Base-by-base conservation (phyloP, 208 protist species). In the Crithidia thermophila region DNA sequence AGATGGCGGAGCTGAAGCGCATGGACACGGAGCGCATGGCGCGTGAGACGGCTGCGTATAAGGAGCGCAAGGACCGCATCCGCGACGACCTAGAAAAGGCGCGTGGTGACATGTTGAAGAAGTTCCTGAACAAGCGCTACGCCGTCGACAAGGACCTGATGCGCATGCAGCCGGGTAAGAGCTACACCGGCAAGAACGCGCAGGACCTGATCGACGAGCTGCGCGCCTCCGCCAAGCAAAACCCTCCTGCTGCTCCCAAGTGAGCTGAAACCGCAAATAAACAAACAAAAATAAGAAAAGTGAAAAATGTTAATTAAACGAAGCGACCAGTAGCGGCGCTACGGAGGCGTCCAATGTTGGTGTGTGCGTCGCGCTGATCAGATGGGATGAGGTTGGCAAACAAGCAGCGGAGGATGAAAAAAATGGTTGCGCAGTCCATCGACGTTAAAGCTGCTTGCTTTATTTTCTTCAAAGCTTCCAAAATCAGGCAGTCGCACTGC, bases 21-120 rank as follows among this genome's bases (percentile, higher is more conserved):
- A 94, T 96, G 88, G 91, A 96, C 75, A 96, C 91, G 30, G 88
- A 96, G 73, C 81, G 84, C 52, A 96, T 96, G 91, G 88, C 91
- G 14, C 86, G 91, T 25, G 91, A 96, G 70, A 96, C 88, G 20
- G 84, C 85, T 9, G 88, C 88, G 21, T 96, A 96, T 75, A 96
- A 96, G 71, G 88, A 96, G 63, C 86, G 88, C 37, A 96, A 96
- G 60, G 88, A 96, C 43, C 88, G 88, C 60, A 94, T 96, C 71
- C 82, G 88, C 20, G 85, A 92, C 55, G 91, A 96, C 58, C 65
- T 96, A 60, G 91, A 96, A 53, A 90, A 91, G 72, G 91, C 88
- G 27, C 86, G 91, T 67, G 88, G 81, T 33, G 91, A 96, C 49
- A 96, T 96, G 91, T 77, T 96, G 25, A 96, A 96, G 59, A 96